These are phyloP conservation scores for Vickermania ingenoplastis DNA, from an alignment of 208 protist genomes.

Conservation along the genomic window DNA sequence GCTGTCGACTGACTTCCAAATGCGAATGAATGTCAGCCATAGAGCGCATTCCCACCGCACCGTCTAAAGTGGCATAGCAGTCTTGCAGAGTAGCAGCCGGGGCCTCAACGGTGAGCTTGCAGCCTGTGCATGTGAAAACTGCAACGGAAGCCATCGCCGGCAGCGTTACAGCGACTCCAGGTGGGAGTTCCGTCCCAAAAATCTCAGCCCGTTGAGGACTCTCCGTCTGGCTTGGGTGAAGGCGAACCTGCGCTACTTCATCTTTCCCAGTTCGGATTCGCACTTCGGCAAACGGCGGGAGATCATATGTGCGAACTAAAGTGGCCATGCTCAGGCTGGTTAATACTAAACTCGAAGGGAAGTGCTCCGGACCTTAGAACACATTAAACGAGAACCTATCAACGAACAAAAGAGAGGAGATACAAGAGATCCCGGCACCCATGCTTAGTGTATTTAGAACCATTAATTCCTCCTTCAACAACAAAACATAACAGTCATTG, in stretches of 20 bases:
- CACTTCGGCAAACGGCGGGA: constrained; percentile 48
- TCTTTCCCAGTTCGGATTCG: constrained; percentile 21
- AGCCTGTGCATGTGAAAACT: constrained; percentile 55
- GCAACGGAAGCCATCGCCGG: constrained; percentile 22
- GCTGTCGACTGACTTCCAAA: constrained; percentile 33
- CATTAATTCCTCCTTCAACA: too few relatives aligned
- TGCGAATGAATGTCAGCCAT: constrained; percentile 49
- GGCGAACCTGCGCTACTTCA: constrained; percentile 6
- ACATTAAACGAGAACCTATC: too few relatives aligned
- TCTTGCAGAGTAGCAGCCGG: constrained; percentile 33
- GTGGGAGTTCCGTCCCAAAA: constrained; percentile 35
- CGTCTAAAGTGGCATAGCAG: constrained; percentile 28
- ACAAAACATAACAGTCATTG: too few relatives aligned
- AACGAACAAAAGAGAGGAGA: too few relatives aligned
- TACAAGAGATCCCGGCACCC: too few relatives aligned
- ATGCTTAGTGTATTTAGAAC: too few relatives aligned
- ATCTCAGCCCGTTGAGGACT: constrained; percentile 31
- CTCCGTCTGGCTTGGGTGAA: neutral
- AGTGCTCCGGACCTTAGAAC: too few relatives aligned
- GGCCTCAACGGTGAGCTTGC: constrained; percentile 30
- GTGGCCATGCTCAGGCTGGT: constrained; percentile 6
- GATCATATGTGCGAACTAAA: constrained; percentile 24
- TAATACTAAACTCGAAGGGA: neutral
- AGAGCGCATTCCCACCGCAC: constrained; percentile 34
- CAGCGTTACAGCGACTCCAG: constrained; percentile 34